A percentile compares a stretch with the other conserved stretches of the same genome.
phyloP scores from a whole-genome alignment of 345 rosid species.

The Citrus sp. region DNA sequence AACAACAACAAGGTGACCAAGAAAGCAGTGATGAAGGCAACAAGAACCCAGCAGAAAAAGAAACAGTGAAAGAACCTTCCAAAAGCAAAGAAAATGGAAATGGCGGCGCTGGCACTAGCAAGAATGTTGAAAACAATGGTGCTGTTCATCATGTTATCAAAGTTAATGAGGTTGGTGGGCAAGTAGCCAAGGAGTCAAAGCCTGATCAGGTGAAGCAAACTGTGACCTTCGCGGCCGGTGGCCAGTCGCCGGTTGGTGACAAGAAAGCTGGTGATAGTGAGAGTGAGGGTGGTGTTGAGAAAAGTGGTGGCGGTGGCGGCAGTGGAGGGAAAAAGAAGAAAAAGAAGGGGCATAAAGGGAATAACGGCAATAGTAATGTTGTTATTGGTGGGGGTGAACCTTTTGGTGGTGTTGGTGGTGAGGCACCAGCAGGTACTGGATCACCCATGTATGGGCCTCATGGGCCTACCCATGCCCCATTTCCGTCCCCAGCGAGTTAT shows the following conservation, averaged over 20 bases:
- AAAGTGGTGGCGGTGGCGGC: slow-evolving; percentile 13
- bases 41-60: slow-evolving; percentile 15
- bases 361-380: slow-evolving; percentile 9
- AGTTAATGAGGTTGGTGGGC: slow-evolving; percentile 6
- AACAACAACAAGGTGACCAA: slow-evolving; percentile 25
- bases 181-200: slow-evolving; percentile 24
- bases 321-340: slow-evolving; percentile 55
- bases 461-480: slow-evolving; percentile 22
- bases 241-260: slow-evolving; percentile 32
- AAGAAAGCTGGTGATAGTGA: slow-evolving; percentile 25
- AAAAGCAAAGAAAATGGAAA: slow-evolving; percentile 28
- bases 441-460: slow-evolving; percentile 15
- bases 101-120: slow-evolving; percentile 14
- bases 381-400: slow-evolving; percentile 16
- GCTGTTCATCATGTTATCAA: slow-evolving; percentile 3
- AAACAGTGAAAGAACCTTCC: slow-evolving; percentile 8
- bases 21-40: slow-evolving; percentile 38
- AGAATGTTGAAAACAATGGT: slow-evolving; percentile 10
- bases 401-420: background rate
- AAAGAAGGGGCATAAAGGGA: slow-evolving; percentile 53
- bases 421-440: slow-evolving; percentile 26
- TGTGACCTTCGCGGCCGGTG: slow-evolving; percentile 12
- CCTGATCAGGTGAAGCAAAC: slow-evolving; percentile 22
- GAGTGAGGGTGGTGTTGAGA: slow-evolving; percentile 12
- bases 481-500: slow-evolving; percentile 22